Percentiles rank a stretch among this genome's conserved stretches.
Conservation (phyloP, 2,329 filamentous ascomycete genomes). For the Stachybotrys elegans region DNA sequence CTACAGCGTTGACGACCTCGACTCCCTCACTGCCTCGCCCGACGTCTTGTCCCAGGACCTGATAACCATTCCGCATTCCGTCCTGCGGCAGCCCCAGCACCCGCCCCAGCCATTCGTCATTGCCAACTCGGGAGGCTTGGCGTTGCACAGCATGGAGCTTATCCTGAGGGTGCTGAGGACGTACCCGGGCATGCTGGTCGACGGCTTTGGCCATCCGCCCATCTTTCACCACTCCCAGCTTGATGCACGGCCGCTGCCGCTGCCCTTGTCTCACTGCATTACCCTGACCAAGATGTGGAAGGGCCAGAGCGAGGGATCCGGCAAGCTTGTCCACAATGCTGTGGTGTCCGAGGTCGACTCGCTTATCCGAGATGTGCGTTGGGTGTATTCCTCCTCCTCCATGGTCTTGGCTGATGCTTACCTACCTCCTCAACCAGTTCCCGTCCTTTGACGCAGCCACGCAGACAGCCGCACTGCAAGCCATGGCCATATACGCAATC, state of each 20-base stretch:
- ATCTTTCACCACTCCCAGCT: neutral
- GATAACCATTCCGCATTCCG: neutral
- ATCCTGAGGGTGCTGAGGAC: neutral
- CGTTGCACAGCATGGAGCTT: constrained; percentile 1
- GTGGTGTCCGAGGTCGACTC: neutral
- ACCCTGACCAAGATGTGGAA: constrained; percentile 4
- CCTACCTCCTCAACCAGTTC: neutral
- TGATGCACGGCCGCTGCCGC: neutral
- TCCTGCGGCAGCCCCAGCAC: neutral
- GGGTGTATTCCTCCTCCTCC: too few species aligned
- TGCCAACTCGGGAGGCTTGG: neutral
- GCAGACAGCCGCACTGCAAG: neutral
- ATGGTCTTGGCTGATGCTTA: too few species aligned
- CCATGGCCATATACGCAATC: constrained; percentile 1
- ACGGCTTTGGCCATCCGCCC: neutral
- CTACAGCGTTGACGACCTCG: neutral
- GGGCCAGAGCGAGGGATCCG: neutral
- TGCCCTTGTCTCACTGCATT: constrained; percentile 1
- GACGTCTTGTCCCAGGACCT: neutral
- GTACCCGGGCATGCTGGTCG: neutral
- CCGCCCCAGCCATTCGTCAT: neutral
- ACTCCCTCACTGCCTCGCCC: neutral
- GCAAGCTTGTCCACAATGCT: neutral
- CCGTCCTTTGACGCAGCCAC: neutral
- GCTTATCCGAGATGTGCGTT: neutral